Conservation (phyloP, 2,329 filamentous ascomycete genomes). For the Grosmannia huntii region DNA sequence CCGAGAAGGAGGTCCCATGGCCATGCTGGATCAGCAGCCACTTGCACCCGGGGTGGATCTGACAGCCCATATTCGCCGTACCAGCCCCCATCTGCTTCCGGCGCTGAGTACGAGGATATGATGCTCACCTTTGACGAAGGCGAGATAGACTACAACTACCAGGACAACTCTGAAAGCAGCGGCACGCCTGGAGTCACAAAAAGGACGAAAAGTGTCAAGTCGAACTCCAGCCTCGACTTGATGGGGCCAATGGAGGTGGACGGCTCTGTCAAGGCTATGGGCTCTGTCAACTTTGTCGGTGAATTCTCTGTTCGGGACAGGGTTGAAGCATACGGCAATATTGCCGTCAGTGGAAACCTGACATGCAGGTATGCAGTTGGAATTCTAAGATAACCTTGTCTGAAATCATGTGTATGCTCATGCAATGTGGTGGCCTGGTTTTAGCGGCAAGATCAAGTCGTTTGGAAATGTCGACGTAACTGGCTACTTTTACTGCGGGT, state of each 20-base stretch:
- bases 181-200: constrained; percentile 9
- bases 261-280: constrained; percentile 32
- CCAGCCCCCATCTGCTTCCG: neutral
- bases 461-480: constrained; percentile 31
- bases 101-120: constrained; percentile 9
- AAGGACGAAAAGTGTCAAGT: constrained; percentile 27
- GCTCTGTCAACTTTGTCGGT: constrained; percentile 29
- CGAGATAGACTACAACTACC: constrained; percentile 10
- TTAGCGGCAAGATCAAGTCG: constrained; percentile 30
- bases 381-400: neutral
- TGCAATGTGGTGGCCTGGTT: neutral
- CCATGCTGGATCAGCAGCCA: neutral
- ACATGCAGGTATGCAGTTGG: constrained; percentile 25
- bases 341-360: constrained; percentile 28
- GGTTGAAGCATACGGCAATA: constrained; percentile 32
- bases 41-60: neutral
- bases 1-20: neutral
- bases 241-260: constrained; percentile 33
- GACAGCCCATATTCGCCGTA: neutral
- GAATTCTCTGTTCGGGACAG: constrained; percentile 30
- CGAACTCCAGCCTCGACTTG: constrained; percentile 26
- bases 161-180: neutral
- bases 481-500: constrained; percentile 27
- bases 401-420: neutral
- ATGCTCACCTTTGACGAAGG: constrained; percentile 8